A percentile compares a stretch with the other conserved stretches of the same genome.
Conservation (phyloP, 768 basidiomycete genomes). For the Gymnopilus dilepis region DNA sequence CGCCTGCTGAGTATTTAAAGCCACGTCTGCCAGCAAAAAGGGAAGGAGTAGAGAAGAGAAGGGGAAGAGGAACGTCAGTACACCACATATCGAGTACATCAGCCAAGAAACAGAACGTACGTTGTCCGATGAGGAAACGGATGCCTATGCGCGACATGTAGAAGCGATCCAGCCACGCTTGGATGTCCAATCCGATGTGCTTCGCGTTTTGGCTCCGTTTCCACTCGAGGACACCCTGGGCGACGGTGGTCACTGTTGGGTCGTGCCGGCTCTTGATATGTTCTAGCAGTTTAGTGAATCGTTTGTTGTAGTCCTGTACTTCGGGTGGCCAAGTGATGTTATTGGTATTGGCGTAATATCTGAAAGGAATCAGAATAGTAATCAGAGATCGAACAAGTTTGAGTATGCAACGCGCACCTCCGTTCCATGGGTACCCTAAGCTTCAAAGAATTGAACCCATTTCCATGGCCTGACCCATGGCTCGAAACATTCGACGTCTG, state of each 20-base stretch:
- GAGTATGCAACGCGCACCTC: conserved; percentile 52
- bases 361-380: conserved; percentile 34
- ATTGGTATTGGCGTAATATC: conserved; percentile 85
- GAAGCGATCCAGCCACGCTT: conserved; percentile 96
- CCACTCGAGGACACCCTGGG: conserved; percentile 97
- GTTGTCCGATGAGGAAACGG: conserved; percentile 95
- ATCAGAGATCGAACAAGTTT: background rate
- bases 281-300: conserved; percentile 87
- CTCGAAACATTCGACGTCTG: conserved; percentile 23
- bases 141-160: conserved; percentile 97
- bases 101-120: conserved; percentile 48
- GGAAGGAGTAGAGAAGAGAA: conserved; percentile 7
- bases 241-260: conserved; percentile 96
- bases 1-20: conserved; percentile 88
- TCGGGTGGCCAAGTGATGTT: conserved; percentile 87
- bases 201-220: conserved; percentile 74
- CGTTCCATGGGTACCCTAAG: conserved; percentile 85
- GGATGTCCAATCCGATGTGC: conserved; percentile 85
- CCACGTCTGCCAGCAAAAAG: conserved; percentile 67
- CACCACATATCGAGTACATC: background rate
- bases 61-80: background rate
- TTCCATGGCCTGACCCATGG: conserved; percentile 40
- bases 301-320: conserved; percentile 89
- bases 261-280: conserved; percentile 94
- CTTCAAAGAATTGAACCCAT: conserved; percentile 61